phyloP scores from a whole-genome alignment of 768 basidiomycete genomes.

The Tulasnella sp. region DNA sequence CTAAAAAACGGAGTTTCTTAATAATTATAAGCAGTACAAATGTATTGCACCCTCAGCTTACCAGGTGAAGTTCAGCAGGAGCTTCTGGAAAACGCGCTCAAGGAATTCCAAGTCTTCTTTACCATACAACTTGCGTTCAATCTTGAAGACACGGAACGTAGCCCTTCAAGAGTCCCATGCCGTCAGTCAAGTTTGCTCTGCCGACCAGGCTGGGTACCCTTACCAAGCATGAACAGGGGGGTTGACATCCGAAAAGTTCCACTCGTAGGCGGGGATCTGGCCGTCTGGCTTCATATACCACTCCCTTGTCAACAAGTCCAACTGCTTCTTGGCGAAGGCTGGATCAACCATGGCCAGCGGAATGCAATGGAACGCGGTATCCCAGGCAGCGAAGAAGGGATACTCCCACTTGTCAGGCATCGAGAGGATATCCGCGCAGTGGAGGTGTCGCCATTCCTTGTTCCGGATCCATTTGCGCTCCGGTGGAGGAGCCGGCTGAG shows the following conservation, averaged over 20 bases:
- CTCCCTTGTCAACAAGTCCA: constrained; percentile 92
- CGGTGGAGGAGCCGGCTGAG: constrained; percentile 90
- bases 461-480: constrained; percentile 83
- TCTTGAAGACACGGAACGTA: constrained; percentile 98
- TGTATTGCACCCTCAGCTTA: constrained; percentile 37
- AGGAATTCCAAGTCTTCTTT: constrained; percentile 87
- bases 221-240: constrained; percentile 98
- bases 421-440: constrained; percentile 91
- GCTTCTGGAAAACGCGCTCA: constrained; percentile 97
- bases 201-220: not conserved
- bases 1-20: not conserved
- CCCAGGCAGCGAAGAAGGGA: constrained; percentile 98
- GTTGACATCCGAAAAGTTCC: constrained; percentile 99
- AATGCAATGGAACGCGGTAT: constrained; percentile 98
- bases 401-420: constrained; percentile 99
- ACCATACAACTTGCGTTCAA: constrained; percentile 93
- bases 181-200: not conserved
- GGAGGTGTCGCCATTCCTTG: constrained; percentile 95
- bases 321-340: constrained; percentile 93
- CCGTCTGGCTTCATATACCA: constrained; percentile 99
- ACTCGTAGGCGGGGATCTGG: constrained; percentile 97
- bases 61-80: constrained; percentile 97
- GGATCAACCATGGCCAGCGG: constrained; percentile 95
- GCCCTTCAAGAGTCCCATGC: constrained; percentile 53
- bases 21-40: constrained; percentile 39